A percentile compares a stretch with the other conserved stretches of the same genome.
These are phyloP conservation scores for Lasiosphaeria ovina DNA, from an alignment of 495 filamentous ascomycete species.

Conservation along the genomic window DNA sequence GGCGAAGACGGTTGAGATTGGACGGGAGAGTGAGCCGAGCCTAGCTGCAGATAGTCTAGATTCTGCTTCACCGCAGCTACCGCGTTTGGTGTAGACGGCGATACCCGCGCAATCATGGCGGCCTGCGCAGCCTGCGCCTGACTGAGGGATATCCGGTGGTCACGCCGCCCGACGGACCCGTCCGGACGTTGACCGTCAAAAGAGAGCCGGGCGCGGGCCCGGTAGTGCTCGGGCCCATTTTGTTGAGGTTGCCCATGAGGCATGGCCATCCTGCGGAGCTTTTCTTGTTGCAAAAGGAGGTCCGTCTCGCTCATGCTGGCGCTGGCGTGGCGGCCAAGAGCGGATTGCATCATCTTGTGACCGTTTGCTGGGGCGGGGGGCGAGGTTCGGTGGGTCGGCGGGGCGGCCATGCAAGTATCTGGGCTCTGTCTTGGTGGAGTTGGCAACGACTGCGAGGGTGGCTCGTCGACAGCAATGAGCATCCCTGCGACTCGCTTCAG, in stretches of 20 bases:
- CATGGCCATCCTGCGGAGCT: slow-evolving; percentile 49
- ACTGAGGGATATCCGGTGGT: slow-evolving; percentile 45
- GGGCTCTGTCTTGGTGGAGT: slow-evolving; percentile 38
- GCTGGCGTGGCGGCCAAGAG: slow-evolving; percentile 36
- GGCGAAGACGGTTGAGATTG: slow-evolving; percentile 37
- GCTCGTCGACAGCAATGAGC: slow-evolving; percentile 51
- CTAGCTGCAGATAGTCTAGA: slow-evolving; percentile 42
- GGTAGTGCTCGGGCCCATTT: slow-evolving; percentile 29
- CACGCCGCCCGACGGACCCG: slow-evolving; percentile 31
- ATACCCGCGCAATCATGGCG: slow-evolving; percentile 31
- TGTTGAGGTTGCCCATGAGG: slow-evolving; percentile 28
- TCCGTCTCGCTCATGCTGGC: slow-evolving; percentile 53
- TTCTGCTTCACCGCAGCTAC: slow-evolving; percentile 26
- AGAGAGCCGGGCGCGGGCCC: slow-evolving; percentile 37
- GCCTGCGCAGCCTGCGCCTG: slow-evolving; percentile 30
- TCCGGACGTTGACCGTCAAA: slow-evolving; percentile 39
- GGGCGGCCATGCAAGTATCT: slow-evolving; percentile 41
- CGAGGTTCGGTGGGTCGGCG: slow-evolving; percentile 39
- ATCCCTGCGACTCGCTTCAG: slow-evolving; percentile 61
- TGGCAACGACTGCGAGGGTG: slow-evolving; percentile 31
- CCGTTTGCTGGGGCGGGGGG: slow-evolving; percentile 33
- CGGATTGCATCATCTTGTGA: slow-evolving; percentile 16
- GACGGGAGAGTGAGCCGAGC: slow-evolving; percentile 16
- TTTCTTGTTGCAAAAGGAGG: slow-evolving; percentile 52
- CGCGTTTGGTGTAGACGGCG: slow-evolving; percentile 22